A percentile compares a stretch with the other conserved stretches of the same genome.
Conservation (phyloP, 1,284 basidiomycete species). For the Marasmius sp. region DNA sequence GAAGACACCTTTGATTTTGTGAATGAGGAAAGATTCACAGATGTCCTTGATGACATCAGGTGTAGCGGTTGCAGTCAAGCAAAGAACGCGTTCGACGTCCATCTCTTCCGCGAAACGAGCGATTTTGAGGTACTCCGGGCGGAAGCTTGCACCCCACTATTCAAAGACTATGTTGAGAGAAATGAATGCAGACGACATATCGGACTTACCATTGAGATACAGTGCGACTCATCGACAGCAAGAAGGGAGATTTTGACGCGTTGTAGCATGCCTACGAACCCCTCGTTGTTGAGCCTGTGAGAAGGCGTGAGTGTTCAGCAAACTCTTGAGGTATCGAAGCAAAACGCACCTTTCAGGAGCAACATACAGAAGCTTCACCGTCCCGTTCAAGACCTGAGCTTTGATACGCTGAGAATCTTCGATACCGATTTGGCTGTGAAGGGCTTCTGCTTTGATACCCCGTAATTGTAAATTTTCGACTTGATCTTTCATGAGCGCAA, state of each 20-base stretch:
- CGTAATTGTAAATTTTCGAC: slow-evolving; percentile 47
- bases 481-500: slow-evolving; percentile 51
- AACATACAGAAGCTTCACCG: slow-evolving; percentile 52
- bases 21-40: slow-evolving; percentile 54
- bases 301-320: neutral
- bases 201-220: slow-evolving; percentile 42
- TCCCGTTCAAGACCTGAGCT: slow-evolving; percentile 31
- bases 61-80: slow-evolving; percentile 75
- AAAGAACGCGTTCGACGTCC: slow-evolving; percentile 68
- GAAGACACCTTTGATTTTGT: slow-evolving; percentile 36
- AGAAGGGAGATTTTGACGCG: slow-evolving; percentile 61
- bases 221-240: slow-evolving; percentile 74
- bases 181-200: neutral
- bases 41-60: slow-evolving; percentile 64
- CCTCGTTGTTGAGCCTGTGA: slow-evolving; percentile 38
- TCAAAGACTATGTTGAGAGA: neutral
- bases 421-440: slow-evolving; percentile 55
- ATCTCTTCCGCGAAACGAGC: slow-evolving; percentile 59
- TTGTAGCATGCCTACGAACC: slow-evolving; percentile 47
- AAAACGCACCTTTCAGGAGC: slow-evolving; percentile 50
- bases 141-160: slow-evolving; percentile 61
- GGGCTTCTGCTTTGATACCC: slow-evolving; percentile 59
- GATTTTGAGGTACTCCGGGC: slow-evolving; percentile 53
- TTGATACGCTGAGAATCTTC: slow-evolving; percentile 30
- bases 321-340: neutral